Evolutionary conservation across 306 rosid species (phyloP), one percentile per base, ranked within the genome.

Genomic region (Rosa lucieae): DNA sequence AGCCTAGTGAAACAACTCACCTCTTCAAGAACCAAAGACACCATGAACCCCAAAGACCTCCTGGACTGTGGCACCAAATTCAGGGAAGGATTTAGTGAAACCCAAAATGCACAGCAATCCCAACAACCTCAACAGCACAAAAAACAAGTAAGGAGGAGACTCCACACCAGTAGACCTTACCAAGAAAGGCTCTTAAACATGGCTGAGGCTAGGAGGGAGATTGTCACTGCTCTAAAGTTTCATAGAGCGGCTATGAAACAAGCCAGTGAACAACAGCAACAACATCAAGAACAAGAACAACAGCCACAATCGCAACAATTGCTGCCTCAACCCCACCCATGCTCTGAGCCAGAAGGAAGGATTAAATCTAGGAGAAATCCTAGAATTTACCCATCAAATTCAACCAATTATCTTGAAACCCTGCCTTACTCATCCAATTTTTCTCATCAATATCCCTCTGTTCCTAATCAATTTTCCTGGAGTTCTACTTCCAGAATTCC

Each of bases 171-270:
- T 39, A 83, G 87, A 84, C 94, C 95, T 46, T 89, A 95, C 87
- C 92, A 95, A 67, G 91, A 91, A 62, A 90, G 90, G 83, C 92
- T 89, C 73, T 70, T 93, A 11, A 90, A 95, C 79, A 91, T 90
- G 98, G 99, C 98, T 6, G 97, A 95, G 84, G 98, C 98, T 18
- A 87, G 99, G 72, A 91, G 90, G 84, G 99, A 95, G 84, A 95
- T 95, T 76, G 93, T 86, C 77, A 82, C 92, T 74, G 99, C 98
- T 79, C 92, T 95, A 69, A 91, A 95, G 79, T 87, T 76, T 88
- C 99, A 95, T 62, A 85, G 99, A 81, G 99, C 98, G 10, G 67
- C 98, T 42, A 93, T 92, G 92, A 92, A 94, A 81, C 90, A 89
- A 83, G 92, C 93, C 70, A 81, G 71, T 66, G 88, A 93, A 67